A percentile compares a stretch with the other conserved stretches of the same genome.
Conservation (phyloP, 2,329 filamentous ascomycete species). For the Tolypocladium sp. region DNA sequence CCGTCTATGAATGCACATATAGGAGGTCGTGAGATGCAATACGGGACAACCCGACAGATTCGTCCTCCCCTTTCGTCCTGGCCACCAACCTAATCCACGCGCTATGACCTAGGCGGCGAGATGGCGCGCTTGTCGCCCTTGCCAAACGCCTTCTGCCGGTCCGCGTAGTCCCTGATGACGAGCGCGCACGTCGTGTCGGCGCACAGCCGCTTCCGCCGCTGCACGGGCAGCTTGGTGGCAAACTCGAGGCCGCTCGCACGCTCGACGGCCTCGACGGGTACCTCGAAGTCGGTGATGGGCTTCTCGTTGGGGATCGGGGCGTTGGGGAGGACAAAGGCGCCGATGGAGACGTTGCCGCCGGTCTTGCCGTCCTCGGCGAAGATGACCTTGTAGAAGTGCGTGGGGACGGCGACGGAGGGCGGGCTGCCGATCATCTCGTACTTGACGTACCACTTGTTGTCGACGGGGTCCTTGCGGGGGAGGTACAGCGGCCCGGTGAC, state of each 20-base stretch:
- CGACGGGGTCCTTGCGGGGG: constrained; percentile 67
- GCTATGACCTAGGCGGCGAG: constrained; percentile 7
- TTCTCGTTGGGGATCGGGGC: constrained; percentile 80
- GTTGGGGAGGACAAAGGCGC: constrained; percentile 93
- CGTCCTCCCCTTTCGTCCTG: neutral
- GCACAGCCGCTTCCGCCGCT: constrained; percentile 72
- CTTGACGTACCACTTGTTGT: constrained; percentile 90
- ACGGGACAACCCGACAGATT: neutral
- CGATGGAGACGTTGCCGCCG: constrained; percentile 72
- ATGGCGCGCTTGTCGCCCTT: constrained; percentile 23
- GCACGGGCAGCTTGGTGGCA: constrained; percentile 64
- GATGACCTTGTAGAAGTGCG: constrained; percentile 99
- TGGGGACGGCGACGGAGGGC: constrained; percentile 90
- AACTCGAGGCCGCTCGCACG: constrained; percentile 89
- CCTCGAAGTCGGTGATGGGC: constrained; percentile 85
- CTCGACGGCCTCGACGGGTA: constrained; percentile 87
- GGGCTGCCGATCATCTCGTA: constrained; percentile 95
- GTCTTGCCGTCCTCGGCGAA: constrained; percentile 75
- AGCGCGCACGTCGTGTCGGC: constrained; percentile 78
- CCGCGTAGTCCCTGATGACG: constrained; percentile 69
- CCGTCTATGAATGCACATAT: neutral
- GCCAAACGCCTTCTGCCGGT: constrained; percentile 49
- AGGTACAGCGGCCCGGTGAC: constrained; percentile 93
- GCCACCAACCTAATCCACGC: neutral
- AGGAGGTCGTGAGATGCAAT: neutral